Evolutionary conservation across 805 yeast species (phyloP).

Genomic region (Myxozyma melibiosi): DNA sequence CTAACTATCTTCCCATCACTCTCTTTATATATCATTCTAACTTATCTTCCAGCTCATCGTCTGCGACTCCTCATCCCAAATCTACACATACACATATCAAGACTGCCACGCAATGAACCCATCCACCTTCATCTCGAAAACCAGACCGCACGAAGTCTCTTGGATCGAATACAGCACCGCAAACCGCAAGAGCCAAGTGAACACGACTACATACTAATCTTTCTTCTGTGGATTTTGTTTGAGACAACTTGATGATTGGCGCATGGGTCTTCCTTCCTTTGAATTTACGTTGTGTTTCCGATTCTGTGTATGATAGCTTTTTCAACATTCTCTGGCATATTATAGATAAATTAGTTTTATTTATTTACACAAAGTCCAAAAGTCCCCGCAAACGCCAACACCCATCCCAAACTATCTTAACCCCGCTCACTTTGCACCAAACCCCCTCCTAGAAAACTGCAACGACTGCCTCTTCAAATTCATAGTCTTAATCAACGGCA

Average conservation of each 20-base stretch:
- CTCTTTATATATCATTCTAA: background rate
- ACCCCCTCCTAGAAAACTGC: conserved; percentile 12
- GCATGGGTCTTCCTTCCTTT: background rate
- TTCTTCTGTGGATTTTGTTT: no score
- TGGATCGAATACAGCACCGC: conserved; percentile 77
- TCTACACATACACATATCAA: conserved; percentile 60
- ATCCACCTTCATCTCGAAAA: conserved; percentile 2
- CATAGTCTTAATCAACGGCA: conserved; percentile 82
- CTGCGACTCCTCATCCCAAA: conserved; percentile 71
- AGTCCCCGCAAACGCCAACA: no score
- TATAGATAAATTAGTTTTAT: no score
- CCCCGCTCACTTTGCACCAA: background rate
- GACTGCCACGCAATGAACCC: conserved; percentile 25
- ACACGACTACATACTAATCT: conserved; percentile 2
- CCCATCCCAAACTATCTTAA: no score
- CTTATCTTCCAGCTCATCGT: conserved; percentile 47
- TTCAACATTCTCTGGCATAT: background rate
- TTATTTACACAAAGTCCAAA: no score
- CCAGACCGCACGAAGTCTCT: conserved; percentile 44
- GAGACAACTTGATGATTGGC: no score
- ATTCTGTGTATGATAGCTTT: background rate
- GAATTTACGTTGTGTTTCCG: background rate
- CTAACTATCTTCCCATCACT: conserved; percentile 15
- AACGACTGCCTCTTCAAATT: conserved; percentile 52
- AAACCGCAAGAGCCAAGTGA: conserved; percentile 34